A percentile compares a stretch with the other conserved stretches of the same genome.
Conservation (phyloP, 164 flowering plant species). For the Vitis cinerea region DNA sequence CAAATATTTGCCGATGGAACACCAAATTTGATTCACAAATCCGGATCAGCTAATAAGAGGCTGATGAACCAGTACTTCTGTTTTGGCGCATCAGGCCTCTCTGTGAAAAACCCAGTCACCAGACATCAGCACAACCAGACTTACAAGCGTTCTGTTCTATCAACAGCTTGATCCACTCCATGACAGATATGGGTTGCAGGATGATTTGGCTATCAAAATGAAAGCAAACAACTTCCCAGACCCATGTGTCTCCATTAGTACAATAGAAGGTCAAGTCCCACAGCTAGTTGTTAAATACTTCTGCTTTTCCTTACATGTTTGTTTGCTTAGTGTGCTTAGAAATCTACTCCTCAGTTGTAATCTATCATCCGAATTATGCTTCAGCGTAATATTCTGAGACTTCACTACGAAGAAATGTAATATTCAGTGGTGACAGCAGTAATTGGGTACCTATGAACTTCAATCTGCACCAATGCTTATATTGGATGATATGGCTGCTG, state of each 20-base stretch:
- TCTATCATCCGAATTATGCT: neutral
- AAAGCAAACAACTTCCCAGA: neutral
- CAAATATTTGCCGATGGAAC: slow-evolving; percentile 19
- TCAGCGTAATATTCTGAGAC: neutral
- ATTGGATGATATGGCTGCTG: too few species aligned
- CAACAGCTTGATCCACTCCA: slow-evolving; percentile 24
- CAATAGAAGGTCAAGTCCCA: neutral
- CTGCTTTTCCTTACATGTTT: neutral
- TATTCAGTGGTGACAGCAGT: neutral
- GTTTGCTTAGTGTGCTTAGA: neutral
- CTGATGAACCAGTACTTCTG: slow-evolving; percentile 43
- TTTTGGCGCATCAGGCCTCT: slow-evolving; percentile 28
- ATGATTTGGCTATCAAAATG: neutral
- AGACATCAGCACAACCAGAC: slow-evolving; percentile 18
- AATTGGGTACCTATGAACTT: too few species aligned
- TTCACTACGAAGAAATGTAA: neutral
- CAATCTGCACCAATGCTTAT: too few species aligned
- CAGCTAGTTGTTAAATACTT: neutral
- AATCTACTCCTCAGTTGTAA: neutral
- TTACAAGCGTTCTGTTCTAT: slow-evolving; percentile 13
- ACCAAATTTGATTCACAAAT: slow-evolving; percentile 19
- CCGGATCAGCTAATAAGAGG: slow-evolving; percentile 23
- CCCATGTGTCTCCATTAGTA: neutral
- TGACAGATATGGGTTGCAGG: neutral
- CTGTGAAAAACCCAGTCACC: slow-evolving; percentile 26